phyloP scores from a whole-genome alignment of 352 stramenopile genomes.

The Phytopythium ostracodes region DNA sequence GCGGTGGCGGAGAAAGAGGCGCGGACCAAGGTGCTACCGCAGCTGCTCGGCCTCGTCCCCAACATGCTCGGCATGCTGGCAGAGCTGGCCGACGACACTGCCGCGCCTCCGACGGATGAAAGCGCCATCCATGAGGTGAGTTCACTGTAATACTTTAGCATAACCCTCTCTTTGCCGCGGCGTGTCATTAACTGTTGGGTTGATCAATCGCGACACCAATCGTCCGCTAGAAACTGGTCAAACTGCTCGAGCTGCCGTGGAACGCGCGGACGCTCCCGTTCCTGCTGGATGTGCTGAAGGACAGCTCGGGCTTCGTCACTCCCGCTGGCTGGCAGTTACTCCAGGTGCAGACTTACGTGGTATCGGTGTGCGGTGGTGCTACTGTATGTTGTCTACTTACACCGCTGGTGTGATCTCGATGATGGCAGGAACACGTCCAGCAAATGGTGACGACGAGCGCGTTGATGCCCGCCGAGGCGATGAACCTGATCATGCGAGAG shows the following conservation, averaged over 20 bases:
- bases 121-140: conserved; percentile 25
- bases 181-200: not conserved
- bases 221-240: conserved; percentile 37
- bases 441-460: conserved; percentile 35
- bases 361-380: no score
- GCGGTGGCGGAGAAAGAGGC: conserved; percentile 22
- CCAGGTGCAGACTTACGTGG: conserved; percentile 24
- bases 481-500: conserved; percentile 63
- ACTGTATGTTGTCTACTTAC: no score
- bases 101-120: not conserved
- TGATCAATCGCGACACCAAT: not conserved
- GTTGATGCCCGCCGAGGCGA: conserved; percentile 35
- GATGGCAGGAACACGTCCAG: conserved; percentile 34
- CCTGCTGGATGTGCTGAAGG: conserved; percentile 56
- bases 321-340: conserved; percentile 46
- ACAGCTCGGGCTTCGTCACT: conserved; percentile 41
- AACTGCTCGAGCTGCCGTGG: conserved; percentile 70
- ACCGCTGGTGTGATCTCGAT: not conserved
- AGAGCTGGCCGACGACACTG: conserved; percentile 14
- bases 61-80: conserved; percentile 44
- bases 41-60: conserved; percentile 58
- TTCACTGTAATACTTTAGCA: not conserved
- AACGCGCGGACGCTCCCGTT: conserved; percentile 37
- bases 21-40: conserved; percentile 39
- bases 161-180: not conserved